Percentiles rank a stretch among this genome's conserved stretches.
Evolutionary conservation across 192 early-diverging fungal species (phyloP).

Genomic region (Thamnidium elegans): DNA sequence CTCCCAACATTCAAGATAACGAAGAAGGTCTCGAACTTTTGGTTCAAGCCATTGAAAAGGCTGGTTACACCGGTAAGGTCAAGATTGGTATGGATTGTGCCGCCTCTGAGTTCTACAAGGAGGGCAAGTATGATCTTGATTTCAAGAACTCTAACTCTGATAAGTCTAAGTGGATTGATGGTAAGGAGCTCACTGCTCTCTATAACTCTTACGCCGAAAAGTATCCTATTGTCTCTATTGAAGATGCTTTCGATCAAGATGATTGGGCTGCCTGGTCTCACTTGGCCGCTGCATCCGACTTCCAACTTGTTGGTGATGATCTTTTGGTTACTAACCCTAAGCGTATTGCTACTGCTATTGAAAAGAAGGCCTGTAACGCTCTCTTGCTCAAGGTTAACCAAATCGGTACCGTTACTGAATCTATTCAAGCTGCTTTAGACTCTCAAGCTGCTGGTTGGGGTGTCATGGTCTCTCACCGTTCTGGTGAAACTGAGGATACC

Average conservation of each 20-base stretch:
- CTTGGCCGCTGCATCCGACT: conserved; percentile 49
- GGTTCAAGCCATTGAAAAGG: conserved; percentile 83
- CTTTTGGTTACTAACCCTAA: conserved; percentile 96
- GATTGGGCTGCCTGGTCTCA: conserved; percentile 91
- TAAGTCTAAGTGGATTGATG: conserved; percentile 64
- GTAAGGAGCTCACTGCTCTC: conserved; percentile 77
- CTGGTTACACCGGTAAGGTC: conserved; percentile 96
- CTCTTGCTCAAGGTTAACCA: conserved; percentile 98
- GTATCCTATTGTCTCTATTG: conserved; percentile 93
- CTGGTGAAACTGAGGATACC: conserved; percentile 97
- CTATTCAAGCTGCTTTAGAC: conserved; percentile 76
- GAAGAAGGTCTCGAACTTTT: conserved; percentile 94
- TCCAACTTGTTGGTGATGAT: conserved; percentile 81
- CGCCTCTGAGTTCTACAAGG: conserved; percentile 98
- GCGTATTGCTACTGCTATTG: conserved; percentile 84
- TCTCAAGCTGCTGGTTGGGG: conserved; percentile 92
- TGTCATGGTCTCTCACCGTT: conserved; percentile 99
- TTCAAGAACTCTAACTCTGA: conserved; percentile 93
- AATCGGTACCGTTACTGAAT: conserved; percentile 95
- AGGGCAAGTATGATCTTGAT: conserved; percentile 96
- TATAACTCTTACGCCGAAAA: conserved; percentile 79
- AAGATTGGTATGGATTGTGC: conserved; percentile 97
- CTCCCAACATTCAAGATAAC: conserved; percentile 98
- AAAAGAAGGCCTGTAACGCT: conserved; percentile 91
- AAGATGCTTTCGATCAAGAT: conserved; percentile 99